Percentiles rank a stretch among this genome's conserved stretches.
Conservation (phyloP, 306 rosid species). For the Coriaria nepalensis region DNA sequence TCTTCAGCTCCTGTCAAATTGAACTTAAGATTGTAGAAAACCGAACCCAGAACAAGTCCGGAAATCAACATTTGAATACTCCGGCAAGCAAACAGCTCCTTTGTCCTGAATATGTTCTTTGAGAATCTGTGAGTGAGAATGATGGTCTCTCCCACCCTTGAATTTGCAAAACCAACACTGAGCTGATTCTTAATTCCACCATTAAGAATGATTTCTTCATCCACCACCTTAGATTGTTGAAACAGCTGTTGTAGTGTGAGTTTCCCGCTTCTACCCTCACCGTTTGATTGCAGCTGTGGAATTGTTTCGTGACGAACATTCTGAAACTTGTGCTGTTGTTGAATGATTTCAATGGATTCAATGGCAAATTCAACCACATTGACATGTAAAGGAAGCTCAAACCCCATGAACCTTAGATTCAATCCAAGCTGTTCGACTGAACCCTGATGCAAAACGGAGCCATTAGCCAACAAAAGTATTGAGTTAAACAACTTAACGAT, state of each 20-base stretch:
- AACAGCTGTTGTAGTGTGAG: slow-evolving; percentile 76
- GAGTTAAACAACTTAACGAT: slow-evolving; percentile 68
- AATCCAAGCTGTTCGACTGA: slow-evolving; percentile 51
- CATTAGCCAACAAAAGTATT: slow-evolving; percentile 53
- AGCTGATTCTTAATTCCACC: slow-evolving; percentile 17
- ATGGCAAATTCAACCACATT: slow-evolving; percentile 78
- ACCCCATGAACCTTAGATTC: slow-evolving; percentile 48
- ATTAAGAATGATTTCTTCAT: slow-evolving; percentile 31
- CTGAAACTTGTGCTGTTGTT: slow-evolving; percentile 22
- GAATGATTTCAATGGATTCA: slow-evolving; percentile 58
- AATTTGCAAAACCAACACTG: slow-evolving; percentile 48
- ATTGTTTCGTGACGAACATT: slow-evolving; percentile 17
- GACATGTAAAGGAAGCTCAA: slow-evolving; percentile 77
- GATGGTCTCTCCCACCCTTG: slow-evolving; percentile 56
- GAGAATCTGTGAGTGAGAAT: slow-evolving; percentile 88
- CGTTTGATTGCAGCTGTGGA: slow-evolving; percentile 15
- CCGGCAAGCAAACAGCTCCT: slow-evolving; percentile 77
- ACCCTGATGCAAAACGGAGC: slow-evolving; percentile 69
- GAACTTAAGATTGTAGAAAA: slow-evolving; percentile 64
- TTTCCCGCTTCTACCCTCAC: slow-evolving; percentile 36
- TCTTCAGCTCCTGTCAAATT: slow-evolving; percentile 51
- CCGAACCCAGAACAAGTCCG: slow-evolving; percentile 71
- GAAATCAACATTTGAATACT: slow-evolving; percentile 81
- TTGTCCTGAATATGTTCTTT: slow-evolving; percentile 69
- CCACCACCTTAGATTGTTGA: slow-evolving; percentile 63